phyloP scores from a whole-genome alignment of 2,329 filamentous ascomycete genomes.

The Aspergillus latus region DNA sequence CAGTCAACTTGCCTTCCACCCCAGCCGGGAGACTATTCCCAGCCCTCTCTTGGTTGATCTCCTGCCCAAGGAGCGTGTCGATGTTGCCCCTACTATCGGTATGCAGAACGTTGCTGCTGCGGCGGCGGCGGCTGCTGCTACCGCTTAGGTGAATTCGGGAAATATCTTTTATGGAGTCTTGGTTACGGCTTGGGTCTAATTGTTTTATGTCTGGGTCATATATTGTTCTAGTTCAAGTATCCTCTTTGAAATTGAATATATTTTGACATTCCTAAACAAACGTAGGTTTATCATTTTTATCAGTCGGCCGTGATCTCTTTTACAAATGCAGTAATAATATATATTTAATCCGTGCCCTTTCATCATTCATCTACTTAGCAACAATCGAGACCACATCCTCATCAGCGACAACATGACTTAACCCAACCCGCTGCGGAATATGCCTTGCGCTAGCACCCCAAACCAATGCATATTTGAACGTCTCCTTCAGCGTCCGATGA shows the following conservation, averaged over 20 bases:
- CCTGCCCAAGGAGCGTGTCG: constrained; percentile 90
- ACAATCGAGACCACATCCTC: constrained; percentile 70
- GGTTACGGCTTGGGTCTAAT: constrained; percentile 17
- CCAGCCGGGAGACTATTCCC: constrained; percentile 79
- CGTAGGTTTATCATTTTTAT: constrained; percentile 34
- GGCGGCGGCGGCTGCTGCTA: constrained; percentile 29
- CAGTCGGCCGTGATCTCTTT: background rate
- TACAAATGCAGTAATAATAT: background rate
- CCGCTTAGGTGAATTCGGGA: constrained; percentile 10
- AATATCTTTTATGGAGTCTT: constrained; percentile 16
- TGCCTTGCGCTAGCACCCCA: constrained; percentile 97
- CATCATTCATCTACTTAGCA: constrained; percentile 37
- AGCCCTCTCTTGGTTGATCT: constrained; percentile 87
- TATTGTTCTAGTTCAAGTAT: constrained; percentile 14
- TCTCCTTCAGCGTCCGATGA: constrained; percentile 92
- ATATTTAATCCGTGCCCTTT: background rate
- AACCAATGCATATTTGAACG: constrained; percentile 96
- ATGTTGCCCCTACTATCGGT: constrained; percentile 70
- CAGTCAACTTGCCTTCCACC: constrained; percentile 67
- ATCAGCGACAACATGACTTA: constrained; percentile 73
- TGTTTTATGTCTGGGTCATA: constrained; percentile 10
- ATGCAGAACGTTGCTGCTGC: constrained; percentile 45
- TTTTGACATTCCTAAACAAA: constrained; percentile 7
- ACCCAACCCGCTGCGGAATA: constrained; percentile 86
- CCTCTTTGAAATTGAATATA: constrained; percentile 11